Evolutionary conservation across 345 rosid species (phyloP).

Genomic region (Moringa oleifera): DNA sequence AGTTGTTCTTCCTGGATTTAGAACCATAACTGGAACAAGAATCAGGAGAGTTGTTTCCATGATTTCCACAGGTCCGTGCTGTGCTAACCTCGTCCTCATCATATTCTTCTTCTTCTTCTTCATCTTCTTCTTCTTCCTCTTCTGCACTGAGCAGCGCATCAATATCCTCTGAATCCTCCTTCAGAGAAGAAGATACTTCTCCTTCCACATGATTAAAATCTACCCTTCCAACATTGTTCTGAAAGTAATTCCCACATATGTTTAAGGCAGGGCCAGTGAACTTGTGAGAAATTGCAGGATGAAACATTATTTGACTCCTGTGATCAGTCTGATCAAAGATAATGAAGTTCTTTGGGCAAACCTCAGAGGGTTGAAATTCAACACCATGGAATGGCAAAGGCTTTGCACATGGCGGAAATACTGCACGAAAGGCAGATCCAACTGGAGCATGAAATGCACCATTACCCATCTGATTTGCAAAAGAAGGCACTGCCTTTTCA

Average conservation of each 20-base stretch:
- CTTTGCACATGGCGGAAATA: conserved; percentile 51
- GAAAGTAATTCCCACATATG: conserved; percentile 27
- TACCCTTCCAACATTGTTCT: conserved; percentile 33
- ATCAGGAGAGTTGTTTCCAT: conserved; percentile 46
- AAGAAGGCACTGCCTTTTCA: conserved; percentile 27
- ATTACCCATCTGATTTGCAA: conserved; percentile 41
- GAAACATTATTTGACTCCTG: conserved; percentile 68
- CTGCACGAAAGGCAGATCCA: conserved; percentile 41
- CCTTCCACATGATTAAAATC: conserved; percentile 29
- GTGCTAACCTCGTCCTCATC: conserved; percentile 76
- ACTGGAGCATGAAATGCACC: conserved; percentile 35
- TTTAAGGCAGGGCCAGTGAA: conserved; percentile 39
- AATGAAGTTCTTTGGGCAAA: conserved; percentile 58
- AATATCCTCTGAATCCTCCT: conserved; percentile 83
- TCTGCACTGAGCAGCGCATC: conserved; percentile 73
- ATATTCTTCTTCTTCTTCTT: conserved; percentile 34
- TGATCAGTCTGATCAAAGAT: conserved; percentile 65
- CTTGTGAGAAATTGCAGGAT: conserved; percentile 63
- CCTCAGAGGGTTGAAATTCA: conserved; percentile 67
- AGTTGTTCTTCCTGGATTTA: conserved; percentile 26
- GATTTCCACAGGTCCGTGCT: conserved; percentile 45
- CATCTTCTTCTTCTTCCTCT: conserved; percentile 51
- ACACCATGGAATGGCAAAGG: conserved; percentile 40
- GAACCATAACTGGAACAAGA: conserved; percentile 45
- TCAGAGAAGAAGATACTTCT: conserved; percentile 42